Evolutionary conservation across 129 eudicot genomes (phyloP), one percentile per base, ranked within the genome.

Genomic region (Oenanthe sinensis): DNA sequence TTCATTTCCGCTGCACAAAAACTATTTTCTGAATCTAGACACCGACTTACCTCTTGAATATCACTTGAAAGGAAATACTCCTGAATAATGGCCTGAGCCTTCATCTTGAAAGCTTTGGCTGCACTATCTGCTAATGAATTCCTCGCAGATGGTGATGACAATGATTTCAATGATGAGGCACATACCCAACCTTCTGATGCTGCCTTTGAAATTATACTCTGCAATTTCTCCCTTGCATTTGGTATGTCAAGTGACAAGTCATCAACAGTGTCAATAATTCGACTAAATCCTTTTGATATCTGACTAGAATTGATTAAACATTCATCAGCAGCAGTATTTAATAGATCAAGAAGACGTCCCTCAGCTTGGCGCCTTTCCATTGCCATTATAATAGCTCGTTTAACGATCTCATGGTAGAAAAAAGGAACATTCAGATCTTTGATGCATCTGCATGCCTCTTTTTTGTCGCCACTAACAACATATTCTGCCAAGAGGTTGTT

Each of bases 111-210:
- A 14, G 86, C 84, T 75, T 86, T 95, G 43, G 87, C 75, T 0
- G 73, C 84, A 20, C 83, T 79, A 40, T 91, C 96, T 81, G 86
- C 97, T 10, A 91, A 78, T 22, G 78, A 73, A 22, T 75, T 77
- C 79, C 79, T 93, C 19, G 82, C 84, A 1, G 90, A 81, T 8
- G 63, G 84, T 28, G 75, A 60, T 8, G 90, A 83, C 4, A 91
- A 75, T 1, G 88, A 80, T 75, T 83, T 94, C 77, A 94, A 77
- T 28, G 97, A 94, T 28, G 97, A 95, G 71, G 96, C 92, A 26
- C 91, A 83, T 22, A 95, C 78, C 98, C 98, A 95, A 8, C 98
- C 98, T 81, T 91, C 93, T 10, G 98, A 95, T 54, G 96, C 97
- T 17, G 93, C 93, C 72, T 95, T 91, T 24, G 97, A 90, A 71